Conservation (phyloP, 352 stramenopile species). For the Globisporangium parvum region DNA sequence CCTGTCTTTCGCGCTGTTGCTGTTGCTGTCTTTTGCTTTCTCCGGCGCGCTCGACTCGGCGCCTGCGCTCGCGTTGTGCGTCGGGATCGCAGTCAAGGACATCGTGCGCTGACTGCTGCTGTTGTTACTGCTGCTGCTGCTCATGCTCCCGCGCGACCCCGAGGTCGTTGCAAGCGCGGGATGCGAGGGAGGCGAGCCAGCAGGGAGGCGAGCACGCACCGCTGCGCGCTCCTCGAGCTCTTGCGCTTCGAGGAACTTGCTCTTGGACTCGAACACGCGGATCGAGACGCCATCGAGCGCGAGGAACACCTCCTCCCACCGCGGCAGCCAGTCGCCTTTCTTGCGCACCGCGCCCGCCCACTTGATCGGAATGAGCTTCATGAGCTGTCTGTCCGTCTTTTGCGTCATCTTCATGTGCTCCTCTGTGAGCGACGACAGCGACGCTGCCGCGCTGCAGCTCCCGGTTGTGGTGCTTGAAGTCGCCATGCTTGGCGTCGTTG, state of each 20-base stretch:
- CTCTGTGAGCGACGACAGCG: conserved; percentile 16
- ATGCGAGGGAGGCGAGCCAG: conserved; percentile 2
- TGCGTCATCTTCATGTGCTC: conserved; percentile 30
- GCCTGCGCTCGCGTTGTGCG: not conserved
- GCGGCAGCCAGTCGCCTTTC: conserved; percentile 75
- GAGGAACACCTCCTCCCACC: conserved; percentile 68
- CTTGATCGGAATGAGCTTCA: conserved; percentile 65
- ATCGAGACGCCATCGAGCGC: conserved; percentile 55
- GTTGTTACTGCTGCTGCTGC: not conserved
- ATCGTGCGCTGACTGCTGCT: conserved; percentile 4
- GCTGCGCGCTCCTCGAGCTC: conserved; percentile 25
- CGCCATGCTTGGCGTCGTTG: too few relatives aligned
- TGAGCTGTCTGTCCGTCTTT: conserved; percentile 19
- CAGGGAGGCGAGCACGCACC: conserved; percentile 2
- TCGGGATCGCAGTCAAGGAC: conserved; percentile 3
- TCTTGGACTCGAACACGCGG: conserved; percentile 65
- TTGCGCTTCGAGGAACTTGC: conserved; percentile 39
- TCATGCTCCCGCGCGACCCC: not conserved
- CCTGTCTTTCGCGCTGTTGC: conserved; percentile 16
- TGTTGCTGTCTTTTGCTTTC: conserved; percentile 7
- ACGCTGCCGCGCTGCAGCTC: not conserved
- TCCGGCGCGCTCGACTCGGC: too few relatives aligned
- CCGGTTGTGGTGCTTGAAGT: too few relatives aligned
- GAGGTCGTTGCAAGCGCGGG: not conserved
- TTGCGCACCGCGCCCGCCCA: conserved; percentile 59